Evolutionary conservation across 192 early-diverging fungal species (phyloP).

Genomic region (Lobosporangium transversale): DNA sequence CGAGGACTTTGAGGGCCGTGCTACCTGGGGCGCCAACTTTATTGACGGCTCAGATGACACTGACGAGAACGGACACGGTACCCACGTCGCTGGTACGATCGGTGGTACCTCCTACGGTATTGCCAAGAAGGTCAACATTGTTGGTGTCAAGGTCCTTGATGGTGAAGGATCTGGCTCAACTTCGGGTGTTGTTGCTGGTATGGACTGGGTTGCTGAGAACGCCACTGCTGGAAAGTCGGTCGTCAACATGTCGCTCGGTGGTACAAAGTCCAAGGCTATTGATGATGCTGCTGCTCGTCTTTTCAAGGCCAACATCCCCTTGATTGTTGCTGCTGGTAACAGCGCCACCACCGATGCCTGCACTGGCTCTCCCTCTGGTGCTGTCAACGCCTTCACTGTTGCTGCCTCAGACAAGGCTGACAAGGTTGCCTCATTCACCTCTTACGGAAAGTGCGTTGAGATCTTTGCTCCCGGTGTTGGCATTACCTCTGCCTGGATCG

Average conservation of each 20-base stretch:
- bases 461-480: slow-evolving; percentile 70
- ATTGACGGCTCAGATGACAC: slow-evolving; percentile 16
- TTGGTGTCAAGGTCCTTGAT: slow-evolving; percentile 67
- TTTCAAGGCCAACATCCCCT: slow-evolving; percentile 60
- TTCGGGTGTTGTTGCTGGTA: slow-evolving; percentile 72
- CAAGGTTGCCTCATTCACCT: slow-evolving; percentile 58
- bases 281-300: slow-evolving; percentile 59
- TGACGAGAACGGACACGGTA: slow-evolving; percentile 73
- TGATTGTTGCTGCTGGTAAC: slow-evolving; percentile 74
- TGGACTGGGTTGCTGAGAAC: slow-evolving; percentile 83
- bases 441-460: slow-evolving; percentile 66
- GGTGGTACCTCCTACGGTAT: slow-evolving; percentile 66
- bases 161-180: slow-evolving; percentile 54
- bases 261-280: slow-evolving; percentile 55
- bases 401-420: slow-evolving; percentile 56
- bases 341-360: slow-evolving; percentile 63
- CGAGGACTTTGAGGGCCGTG: slow-evolving; percentile 61
- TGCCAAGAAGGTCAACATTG: slow-evolving; percentile 65
- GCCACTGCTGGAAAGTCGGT: slow-evolving; percentile 90
- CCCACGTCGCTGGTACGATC: slow-evolving; percentile 75
- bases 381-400: slow-evolving; percentile 54
- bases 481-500: slow-evolving; percentile 59
- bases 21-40: slow-evolving; percentile 39
- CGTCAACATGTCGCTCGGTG: slow-evolving; percentile 71
- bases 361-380: slow-evolving; percentile 59